Conservation (phyloP, 2,329 filamentous ascomycete species). For the Dactylellina drechsleri region DNA sequence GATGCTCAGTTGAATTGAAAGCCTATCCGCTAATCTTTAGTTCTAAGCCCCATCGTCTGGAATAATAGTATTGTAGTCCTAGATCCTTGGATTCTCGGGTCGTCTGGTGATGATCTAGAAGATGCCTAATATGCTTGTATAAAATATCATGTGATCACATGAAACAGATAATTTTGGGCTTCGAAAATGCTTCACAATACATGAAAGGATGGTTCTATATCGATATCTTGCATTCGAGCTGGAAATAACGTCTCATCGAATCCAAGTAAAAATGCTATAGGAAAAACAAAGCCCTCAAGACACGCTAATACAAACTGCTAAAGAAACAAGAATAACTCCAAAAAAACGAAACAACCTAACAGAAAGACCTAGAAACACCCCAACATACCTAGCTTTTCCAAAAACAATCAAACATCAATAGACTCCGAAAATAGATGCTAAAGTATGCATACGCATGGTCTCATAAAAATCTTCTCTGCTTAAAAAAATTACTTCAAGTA, state of each 20-base stretch:
- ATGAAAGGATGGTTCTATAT: not conserved
- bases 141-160: not conserved
- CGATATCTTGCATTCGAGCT: not conserved
- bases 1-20: conserved; percentile 16
- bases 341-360: conserved; percentile 9
- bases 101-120: not conserved
- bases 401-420: conserved; percentile 14
- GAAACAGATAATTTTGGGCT: not conserved
- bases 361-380: conserved; percentile 17
- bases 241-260: not conserved
- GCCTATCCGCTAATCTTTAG: conserved; percentile 35
- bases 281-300: not conserved
- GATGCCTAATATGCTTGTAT: not conserved
- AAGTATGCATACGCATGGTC: conserved; percentile 20
- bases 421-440: conserved; percentile 19
- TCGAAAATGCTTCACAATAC: not conserved
- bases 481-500: conserved; percentile 68
- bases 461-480: not conserved
- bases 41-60: not conserved
- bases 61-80: not conserved
- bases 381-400: conserved; percentile 26
- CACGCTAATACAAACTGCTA: conserved; percentile 16
- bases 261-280: too few species aligned
- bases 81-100: not conserved
- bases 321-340: conserved; percentile 15